These are phyloP conservation scores for Talaromyces atroroseus DNA, from an alignment of 2,329 filamentous ascomycete genomes.

Conservation along the genomic window DNA sequence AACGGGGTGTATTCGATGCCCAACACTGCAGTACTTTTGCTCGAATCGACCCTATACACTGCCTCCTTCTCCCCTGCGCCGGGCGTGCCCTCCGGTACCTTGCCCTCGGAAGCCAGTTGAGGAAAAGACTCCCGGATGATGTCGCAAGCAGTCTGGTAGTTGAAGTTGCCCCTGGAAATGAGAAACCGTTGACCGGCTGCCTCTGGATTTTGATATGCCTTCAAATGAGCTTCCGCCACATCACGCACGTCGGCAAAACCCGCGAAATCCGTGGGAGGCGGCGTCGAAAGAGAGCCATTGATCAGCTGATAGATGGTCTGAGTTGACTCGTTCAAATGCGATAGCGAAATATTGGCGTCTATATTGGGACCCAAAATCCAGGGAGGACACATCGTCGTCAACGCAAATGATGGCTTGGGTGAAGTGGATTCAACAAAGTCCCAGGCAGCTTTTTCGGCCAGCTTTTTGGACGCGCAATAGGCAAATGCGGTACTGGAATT, in stretches of 20 bases:
- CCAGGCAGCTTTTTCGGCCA: constrained; percentile 55
- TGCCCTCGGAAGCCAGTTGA: constrained; percentile 16
- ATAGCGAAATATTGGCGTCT: constrained; percentile 53
- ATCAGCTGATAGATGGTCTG: constrained; percentile 57
- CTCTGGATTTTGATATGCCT: constrained; percentile 32
- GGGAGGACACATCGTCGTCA: constrained; percentile 52
- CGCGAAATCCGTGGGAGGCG: constrained; percentile 49
- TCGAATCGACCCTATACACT: not conserved
- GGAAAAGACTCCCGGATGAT: constrained; percentile 34
- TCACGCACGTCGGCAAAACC: constrained; percentile 49
- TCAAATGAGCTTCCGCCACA: constrained; percentile 36
- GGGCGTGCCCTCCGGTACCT: not conserved
- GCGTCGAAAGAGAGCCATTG: constrained; percentile 48
- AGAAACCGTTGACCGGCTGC: constrained; percentile 38
- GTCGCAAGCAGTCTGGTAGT: constrained; percentile 31
- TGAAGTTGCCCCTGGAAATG: constrained; percentile 29
- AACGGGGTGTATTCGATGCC: too few relatives aligned
- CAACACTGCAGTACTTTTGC: not conserved
- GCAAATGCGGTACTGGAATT: not conserved
- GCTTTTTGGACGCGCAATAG: constrained; percentile 1
- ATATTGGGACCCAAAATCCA: constrained; percentile 58
- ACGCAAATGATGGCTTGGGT: constrained; percentile 49
- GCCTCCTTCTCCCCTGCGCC: not conserved
- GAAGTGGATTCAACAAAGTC: constrained; percentile 44
- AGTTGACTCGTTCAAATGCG: constrained; percentile 65